Base-by-base conservation (phyloP, 805 yeast genomes). In the Lipomyces kockii region DNA sequence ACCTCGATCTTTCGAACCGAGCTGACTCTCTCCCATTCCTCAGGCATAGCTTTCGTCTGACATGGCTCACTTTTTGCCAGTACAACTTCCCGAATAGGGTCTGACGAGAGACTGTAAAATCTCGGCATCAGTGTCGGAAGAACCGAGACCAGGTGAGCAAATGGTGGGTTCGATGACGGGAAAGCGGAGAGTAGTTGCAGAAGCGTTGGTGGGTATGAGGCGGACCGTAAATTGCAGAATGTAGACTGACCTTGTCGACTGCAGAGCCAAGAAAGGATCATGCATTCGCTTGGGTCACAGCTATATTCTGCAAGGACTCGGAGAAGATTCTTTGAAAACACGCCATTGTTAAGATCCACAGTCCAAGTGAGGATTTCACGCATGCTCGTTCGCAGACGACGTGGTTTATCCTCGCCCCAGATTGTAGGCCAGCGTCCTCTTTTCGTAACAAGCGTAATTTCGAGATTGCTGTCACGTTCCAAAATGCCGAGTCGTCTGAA, bases 101-200 rank as follows among this genome's bases (percentile, higher is more conserved):
- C 76, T 2, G 93, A 89, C 0, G 96, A 90, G 55, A 91, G 88
- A 68, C 91, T 89, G 75, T 89, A 91, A 60, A 87, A 79, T 63
- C 97, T 79, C 17, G 96, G 96, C 76, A 86, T 89, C 60, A 92
- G 84, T 1, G 81, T 72, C 9, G 97, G 97, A 68, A 91, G 81
- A 35, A 89, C 79, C 70, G 90, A 93, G 53, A 89, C 79, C 14
- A 89, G 74, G 73, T 86, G 85, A 60, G 84, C 86, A 61, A 89
- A 73, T 0, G 97, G 96, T 27, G 92, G 85, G 57, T 76, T 81
- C 54, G 90, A 79, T 3, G 88, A 83, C 67, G 84, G 85, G 74
- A 91, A 91, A 73, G 92, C 97, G 65, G 85, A 83, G 7, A 91
- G 73, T 0, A 89, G 88, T 75, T 91, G 97, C 32, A 90, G 74